Conservation (phyloP, 768 basidiomycete species). For the Collybia nuda region DNA sequence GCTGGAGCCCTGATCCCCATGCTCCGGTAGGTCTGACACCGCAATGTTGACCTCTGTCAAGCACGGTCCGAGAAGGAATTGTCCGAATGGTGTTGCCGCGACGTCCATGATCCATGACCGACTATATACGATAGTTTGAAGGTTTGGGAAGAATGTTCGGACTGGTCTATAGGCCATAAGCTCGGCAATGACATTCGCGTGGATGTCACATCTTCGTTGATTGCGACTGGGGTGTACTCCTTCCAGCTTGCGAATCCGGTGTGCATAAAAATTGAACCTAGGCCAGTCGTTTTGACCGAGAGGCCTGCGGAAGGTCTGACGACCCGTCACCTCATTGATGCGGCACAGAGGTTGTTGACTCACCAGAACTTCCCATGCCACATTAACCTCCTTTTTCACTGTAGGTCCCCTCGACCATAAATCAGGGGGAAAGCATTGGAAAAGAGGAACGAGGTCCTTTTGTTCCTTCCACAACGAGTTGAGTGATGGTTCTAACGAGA, state of each 20-base stretch:
- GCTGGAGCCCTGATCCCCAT: too few species aligned
- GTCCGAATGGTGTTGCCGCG: too few species aligned
- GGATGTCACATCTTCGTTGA: neutral
- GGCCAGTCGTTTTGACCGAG: neutral
- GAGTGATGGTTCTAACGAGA: neutral
- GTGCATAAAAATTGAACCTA: neutral
- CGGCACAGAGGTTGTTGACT: neutral
- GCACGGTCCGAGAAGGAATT: too few species aligned
- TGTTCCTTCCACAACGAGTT: neutral
- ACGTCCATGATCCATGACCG: too few species aligned
- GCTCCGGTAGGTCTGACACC: too few species aligned
- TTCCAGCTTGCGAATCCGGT: neutral
- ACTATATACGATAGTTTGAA: neutral
- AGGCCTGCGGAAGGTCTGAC: neutral
- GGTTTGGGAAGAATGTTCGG: neutral
- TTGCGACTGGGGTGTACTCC: neutral
- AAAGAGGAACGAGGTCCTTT: neutral
- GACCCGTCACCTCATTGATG: neutral
- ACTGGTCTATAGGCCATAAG: neutral
- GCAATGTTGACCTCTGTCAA: too few species aligned
- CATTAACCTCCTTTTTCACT: too few species aligned
- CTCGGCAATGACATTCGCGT: neutral
- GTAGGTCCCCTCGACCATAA: neutral
- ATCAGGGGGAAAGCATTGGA: neutral
- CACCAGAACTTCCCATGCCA: neutral